A percentile compares a stretch with the other conserved stretches of the same genome.
These are phyloP conservation scores for Sungouiozyma ichnusensis DNA, from an alignment of 805 yeast genomes.

Conservation along the genomic window DNA sequence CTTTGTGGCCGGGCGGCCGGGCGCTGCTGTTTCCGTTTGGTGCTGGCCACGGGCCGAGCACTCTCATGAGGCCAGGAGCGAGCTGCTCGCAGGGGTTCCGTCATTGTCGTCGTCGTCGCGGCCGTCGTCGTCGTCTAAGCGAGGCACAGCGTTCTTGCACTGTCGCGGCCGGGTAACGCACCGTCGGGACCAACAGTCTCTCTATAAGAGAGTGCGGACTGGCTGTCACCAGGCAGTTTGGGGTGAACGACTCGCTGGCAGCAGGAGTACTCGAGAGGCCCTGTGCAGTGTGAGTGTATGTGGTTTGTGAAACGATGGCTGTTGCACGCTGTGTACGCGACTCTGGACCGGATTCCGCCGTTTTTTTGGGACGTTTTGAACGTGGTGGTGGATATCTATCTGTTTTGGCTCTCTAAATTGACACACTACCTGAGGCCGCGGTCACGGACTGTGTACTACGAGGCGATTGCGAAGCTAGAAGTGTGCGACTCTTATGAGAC, in stretches of 20 bases:
- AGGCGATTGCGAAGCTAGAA: conserved; percentile 39
- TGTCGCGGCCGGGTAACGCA: too few species aligned
- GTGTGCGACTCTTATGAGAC: conserved; percentile 52
- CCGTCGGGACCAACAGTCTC: too few species aligned
- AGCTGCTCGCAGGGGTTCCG: too few species aligned
- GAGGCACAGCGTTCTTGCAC: neutral
- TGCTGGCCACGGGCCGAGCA: too few species aligned
- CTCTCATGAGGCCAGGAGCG: too few species aligned
- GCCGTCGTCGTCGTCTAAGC: neutral
- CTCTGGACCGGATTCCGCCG: conserved; percentile 34
- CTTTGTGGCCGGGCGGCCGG: too few species aligned
- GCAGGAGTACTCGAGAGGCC: too few species aligned
- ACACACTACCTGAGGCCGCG: conserved; percentile 22
- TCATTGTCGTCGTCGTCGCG: too few species aligned
- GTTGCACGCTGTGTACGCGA: conserved; percentile 18
- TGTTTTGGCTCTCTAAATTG: conserved; percentile 31
- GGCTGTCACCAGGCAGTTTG: too few species aligned
- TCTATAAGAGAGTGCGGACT: too few species aligned
- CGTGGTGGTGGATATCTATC: conserved; percentile 33
- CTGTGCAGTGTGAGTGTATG: neutral
- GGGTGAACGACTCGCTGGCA: too few species aligned
- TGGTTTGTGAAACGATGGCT: conserved; percentile 9
- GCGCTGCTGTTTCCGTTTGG: too few species aligned
- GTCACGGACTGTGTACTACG: conserved; percentile 27
- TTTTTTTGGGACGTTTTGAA: conserved; percentile 32